phyloP scores from a whole-genome alignment of 495 filamentous ascomycete species.

The Delitschia confertaspora region DNA sequence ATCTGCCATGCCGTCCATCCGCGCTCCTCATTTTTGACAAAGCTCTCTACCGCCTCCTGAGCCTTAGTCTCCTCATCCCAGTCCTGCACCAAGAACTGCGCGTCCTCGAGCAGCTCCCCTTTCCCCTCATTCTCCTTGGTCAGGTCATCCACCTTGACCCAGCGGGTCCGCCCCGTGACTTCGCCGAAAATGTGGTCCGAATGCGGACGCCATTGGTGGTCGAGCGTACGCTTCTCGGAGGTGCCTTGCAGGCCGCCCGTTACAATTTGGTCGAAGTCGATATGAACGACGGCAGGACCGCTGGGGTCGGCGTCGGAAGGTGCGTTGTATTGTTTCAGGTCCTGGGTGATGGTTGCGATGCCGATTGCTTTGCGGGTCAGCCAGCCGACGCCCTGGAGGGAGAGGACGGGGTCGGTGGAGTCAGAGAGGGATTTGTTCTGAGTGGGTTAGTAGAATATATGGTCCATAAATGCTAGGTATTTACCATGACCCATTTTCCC shows the following conservation, averaged over 20 bases:
- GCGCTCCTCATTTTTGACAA: constrained; percentile 45
- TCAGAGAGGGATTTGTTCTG: constrained; percentile 77
- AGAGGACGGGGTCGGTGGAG: constrained; percentile 59
- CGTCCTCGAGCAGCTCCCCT: constrained; percentile 36
- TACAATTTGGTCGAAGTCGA: constrained; percentile 72
- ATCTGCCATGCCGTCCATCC: constrained; percentile 56
- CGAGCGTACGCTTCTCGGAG: constrained; percentile 60
- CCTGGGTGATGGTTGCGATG: constrained; percentile 62
- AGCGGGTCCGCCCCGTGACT: constrained; percentile 54
- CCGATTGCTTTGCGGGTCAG: constrained; percentile 66
- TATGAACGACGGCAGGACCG: constrained; percentile 46
- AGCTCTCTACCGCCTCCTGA: constrained; percentile 45
- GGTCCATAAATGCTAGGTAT: constrained; percentile 20
- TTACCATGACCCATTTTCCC: constrained; percentile 74
- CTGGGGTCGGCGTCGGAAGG: constrained; percentile 14
- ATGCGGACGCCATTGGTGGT: constrained; percentile 62
- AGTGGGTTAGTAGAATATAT: constrained; percentile 3
- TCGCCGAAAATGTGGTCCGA: constrained; percentile 74
- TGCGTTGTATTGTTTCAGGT: constrained; percentile 45
- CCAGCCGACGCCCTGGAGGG: constrained; percentile 79
- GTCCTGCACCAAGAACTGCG: constrained; percentile 40
- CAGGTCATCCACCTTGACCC: constrained; percentile 35
- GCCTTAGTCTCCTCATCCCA: constrained; percentile 46
- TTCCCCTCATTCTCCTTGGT: constrained; percentile 43
- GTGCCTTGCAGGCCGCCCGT: constrained; percentile 70